phyloP scores from a whole-genome alignment of 306 rosid genomes.

The Arachis hypogaea region DNA sequence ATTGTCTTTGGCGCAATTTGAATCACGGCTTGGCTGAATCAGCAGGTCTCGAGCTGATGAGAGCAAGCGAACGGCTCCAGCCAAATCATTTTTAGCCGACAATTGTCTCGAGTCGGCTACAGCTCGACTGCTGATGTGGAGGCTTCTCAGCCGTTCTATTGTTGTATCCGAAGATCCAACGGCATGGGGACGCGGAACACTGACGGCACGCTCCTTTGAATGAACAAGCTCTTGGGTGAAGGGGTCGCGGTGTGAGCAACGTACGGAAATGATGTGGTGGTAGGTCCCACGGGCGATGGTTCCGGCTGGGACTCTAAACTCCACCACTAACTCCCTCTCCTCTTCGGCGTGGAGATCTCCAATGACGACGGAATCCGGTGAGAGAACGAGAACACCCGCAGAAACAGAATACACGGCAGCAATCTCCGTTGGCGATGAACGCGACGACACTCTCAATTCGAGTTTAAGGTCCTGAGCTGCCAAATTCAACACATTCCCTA shows the following conservation, averaged over 20 bases:
- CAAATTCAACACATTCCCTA: conserved; percentile 53
- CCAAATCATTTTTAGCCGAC: conserved; percentile 52
- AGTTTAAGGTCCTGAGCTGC: conserved; percentile 67
- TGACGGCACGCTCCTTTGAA: conserved; percentile 54
- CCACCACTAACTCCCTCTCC: conserved; percentile 66
- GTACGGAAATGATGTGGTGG: conserved; percentile 57
- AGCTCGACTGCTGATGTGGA: conserved; percentile 67
- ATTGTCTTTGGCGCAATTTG: conserved; percentile 42
- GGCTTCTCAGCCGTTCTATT: conserved; percentile 56
- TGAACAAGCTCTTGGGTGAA: conserved; percentile 54
- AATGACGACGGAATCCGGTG: conserved; percentile 43
- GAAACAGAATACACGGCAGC: conserved; percentile 65
- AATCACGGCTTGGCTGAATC: conserved; percentile 43
- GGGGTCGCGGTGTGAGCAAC: conserved; percentile 56
- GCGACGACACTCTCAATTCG: conserved; percentile 52
- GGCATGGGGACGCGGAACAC: conserved; percentile 59
- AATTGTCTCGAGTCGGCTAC: conserved; percentile 71
- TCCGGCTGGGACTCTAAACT: conserved; percentile 60
- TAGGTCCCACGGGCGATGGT: conserved; percentile 52
- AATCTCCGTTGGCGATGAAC: conserved; percentile 52
- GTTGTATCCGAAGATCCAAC: conserved; percentile 54
- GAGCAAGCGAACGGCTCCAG: conserved; percentile 61
- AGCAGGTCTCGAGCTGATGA: conserved; percentile 66
- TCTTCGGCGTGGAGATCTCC: conserved; percentile 69
- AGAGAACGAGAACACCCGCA: conserved; percentile 38